Percentiles rank a stretch among this genome's conserved stretches.
phyloP scores from a whole-genome alignment of 768 basidiomycete genomes.

The Gymnopilus dilepis region DNA sequence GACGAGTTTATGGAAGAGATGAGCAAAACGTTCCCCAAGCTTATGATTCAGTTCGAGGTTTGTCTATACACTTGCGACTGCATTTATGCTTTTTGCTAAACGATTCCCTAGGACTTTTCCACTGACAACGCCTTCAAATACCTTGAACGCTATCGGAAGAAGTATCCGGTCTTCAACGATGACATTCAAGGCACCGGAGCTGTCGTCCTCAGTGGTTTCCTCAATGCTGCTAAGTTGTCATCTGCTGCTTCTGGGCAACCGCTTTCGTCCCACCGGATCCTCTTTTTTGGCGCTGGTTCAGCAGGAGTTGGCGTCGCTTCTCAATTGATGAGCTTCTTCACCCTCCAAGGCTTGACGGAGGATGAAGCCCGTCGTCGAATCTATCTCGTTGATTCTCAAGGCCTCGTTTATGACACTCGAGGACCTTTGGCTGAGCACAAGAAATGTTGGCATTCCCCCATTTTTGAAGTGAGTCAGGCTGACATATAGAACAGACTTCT shows the following conservation, averaged over 20 bases:
- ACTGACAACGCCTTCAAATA: conserved; percentile 91
- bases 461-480: conserved; percentile 2
- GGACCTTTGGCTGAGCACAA: conserved; percentile 83
- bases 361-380: conserved; percentile 80
- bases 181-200: conserved; percentile 93
- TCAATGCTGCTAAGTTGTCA: conserved; percentile 84
- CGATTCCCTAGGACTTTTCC: conserved; percentile 73
- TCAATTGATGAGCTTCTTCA: conserved; percentile 91
- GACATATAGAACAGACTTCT: conserved; percentile 61
- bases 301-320: conserved; percentile 92
- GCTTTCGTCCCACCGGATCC: conserved; percentile 77
- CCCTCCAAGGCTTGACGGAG: conserved; percentile 72
- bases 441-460: conserved; percentile 55
- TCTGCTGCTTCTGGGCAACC: conserved; percentile 72
- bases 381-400: conserved; percentile 87
- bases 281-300: conserved; percentile 93
- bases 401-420: conserved; percentile 78
- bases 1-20: conserved; percentile 93
- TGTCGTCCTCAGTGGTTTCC: conserved; percentile 88
- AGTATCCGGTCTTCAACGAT: conserved; percentile 87
- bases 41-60: conserved; percentile 87
- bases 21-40: conserved; percentile 72
- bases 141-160: conserved; percentile 74
- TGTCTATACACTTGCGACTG: conserved; percentile 11
- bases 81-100: background rate